Evolutionary conservation across 2,329 filamentous ascomycete species (phyloP), one percentile per base, ranked within the genome.

Genomic region (Emericellopsis atlantica): DNA sequence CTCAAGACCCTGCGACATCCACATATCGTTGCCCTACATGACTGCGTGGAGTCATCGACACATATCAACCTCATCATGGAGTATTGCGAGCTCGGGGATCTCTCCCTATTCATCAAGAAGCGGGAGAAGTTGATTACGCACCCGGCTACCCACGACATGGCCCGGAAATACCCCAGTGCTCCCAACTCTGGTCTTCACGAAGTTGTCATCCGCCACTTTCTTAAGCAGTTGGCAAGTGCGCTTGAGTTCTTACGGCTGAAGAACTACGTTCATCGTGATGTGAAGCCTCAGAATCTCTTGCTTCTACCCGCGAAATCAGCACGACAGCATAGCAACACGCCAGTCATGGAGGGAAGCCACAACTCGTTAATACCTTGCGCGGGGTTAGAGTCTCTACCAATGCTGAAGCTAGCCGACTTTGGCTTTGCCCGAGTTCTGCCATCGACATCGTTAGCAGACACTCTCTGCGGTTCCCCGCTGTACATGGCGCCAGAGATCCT

Each of bases 401-500:
- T 96, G 82, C 76, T 98, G 45, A 98, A 98, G 65, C 81, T 98
- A 51, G 92, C 92, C 43, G 92, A 98, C 64, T 98, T 98, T 56
- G 92, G 92, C n/a, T 98, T 98, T 57, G 92, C 92, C 42, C 80
- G 92, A 42, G 87, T 93, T 42, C 67, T 98, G 38, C 90, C 92
- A 2, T 80, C 85, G 7, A 94, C 90, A 0, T 90, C 89, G 5
- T 72, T 98, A 47, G 92, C 92, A 10, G 92, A 98, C 59, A 98
- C 92, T 0, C 76, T 98, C 1, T 98, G 92, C 59, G 92, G 92
- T 15, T 96, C 92, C 11, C 92, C 92, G 9, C 69, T 98, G 22
- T 98, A 98, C 65, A 98, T 98, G 92, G 92, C 92, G 0, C 92
- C 92, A 4, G 92, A 98, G 64, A 98, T 98, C 48, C 69, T 98